Evolutionary conservation across 805 yeast genomes (phyloP), one percentile per base, ranked within the genome.

Genomic region (Candida tibetensis): DNA sequence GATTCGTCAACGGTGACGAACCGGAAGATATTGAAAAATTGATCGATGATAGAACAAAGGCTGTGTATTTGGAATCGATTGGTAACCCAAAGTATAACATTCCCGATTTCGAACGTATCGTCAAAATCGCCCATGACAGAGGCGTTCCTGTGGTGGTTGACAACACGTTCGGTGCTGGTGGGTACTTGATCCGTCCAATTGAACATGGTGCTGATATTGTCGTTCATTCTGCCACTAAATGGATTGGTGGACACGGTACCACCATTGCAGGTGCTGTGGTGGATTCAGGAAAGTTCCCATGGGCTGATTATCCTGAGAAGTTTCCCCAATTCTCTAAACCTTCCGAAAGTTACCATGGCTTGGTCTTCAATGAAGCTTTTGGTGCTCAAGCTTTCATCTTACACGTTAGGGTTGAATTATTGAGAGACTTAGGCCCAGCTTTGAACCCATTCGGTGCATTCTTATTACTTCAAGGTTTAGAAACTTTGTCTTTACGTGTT

Each of bases 171-270:
- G 98, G 96, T 58, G 96, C 96, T 30, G 97, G 95, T 64, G 97
- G 97, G 34, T 89, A 67, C 71, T 77, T 85, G 53, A 77, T 86
- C 43, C 80, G 76, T 49, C 98, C 98, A 45, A 66, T 90, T 49
- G 85, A 85, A 45, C 84, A 77, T 55, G 97, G 97, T 49, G 97
- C 88, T 32, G 96, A 90, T 60, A 83, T 90, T 48, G 84, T 91
- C 23, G 85, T 85, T 15, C 96, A 90, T 64, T 89, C 96, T 44
- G 96, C 96, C 39, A 90, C 98, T 42, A 90, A 90, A 65, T 91
- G 96, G 96, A 90, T 90, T 49, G 95, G 95, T 47, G 98, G 97
- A 42, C 97, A 90, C 59, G 97, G 98, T 58, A 88, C 85, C 40
- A 87, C 96, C 30, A 82, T 90, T 62, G 97, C 85, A 37, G 98